phyloP scores from a whole-genome alignment of 169 alveolate species.

The Cyclospora cayetanensis region DNA sequence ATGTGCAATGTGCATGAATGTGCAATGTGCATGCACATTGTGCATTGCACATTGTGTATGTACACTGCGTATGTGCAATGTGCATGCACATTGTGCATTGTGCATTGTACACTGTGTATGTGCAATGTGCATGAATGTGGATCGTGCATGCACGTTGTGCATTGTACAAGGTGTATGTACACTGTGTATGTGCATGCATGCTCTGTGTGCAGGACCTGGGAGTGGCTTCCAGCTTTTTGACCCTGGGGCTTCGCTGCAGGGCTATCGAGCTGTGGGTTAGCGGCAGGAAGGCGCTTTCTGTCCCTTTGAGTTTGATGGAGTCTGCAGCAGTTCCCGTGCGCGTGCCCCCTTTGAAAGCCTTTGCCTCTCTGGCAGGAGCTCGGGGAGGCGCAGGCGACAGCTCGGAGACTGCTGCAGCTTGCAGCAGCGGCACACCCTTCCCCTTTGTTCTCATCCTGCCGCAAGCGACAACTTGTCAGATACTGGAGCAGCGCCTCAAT shows the following conservation, averaged over 20 bases:
- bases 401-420: neutral
- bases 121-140: too few relatives aligned
- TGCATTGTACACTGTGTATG: too few relatives aligned
- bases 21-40: too few relatives aligned
- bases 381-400: neutral
- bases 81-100: too few relatives aligned
- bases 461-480: slow-evolving; percentile 21
- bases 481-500: slow-evolving; percentile 24
- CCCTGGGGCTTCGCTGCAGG: neutral
- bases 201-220: slow-evolving; percentile 1
- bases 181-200: neutral
- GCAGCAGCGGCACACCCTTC: slow-evolving; percentile 67
- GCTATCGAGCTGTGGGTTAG: neutral
- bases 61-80: too few relatives aligned
- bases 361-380: neutral
- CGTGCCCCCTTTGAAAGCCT: slow-evolving; percentile 14
- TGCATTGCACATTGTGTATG: too few relatives aligned
- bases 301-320: neutral
- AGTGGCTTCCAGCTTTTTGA: neutral
- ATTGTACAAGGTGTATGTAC: too few relatives aligned
- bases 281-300: neutral
- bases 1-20: too few relatives aligned
- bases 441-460: slow-evolving; percentile 54
- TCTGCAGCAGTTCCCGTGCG: slow-evolving; percentile 21
- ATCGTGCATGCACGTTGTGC: too few relatives aligned